Conservation (phyloP, 2,329 filamentous ascomycete genomes). For the Botrytis cinerea region DNA sequence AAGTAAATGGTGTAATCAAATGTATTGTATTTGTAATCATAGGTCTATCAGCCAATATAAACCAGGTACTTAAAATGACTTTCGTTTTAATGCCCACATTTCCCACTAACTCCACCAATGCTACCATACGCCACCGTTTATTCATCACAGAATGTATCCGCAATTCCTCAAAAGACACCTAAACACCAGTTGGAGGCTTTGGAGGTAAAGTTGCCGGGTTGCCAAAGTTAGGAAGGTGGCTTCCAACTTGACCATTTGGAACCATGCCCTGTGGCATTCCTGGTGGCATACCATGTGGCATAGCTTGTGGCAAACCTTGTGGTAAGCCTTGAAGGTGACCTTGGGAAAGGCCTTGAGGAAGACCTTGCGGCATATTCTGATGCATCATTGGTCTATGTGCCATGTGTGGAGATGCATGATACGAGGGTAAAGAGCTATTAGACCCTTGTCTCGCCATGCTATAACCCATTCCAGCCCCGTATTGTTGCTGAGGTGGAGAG, state of each 20-base stretch:
- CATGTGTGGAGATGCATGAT: slow-evolving; percentile 43
- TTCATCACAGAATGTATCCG: slow-evolving; percentile 36
- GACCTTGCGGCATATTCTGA: slow-evolving; percentile 38
- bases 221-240: slow-evolving; percentile 58
- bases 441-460: slow-evolving; percentile 43
- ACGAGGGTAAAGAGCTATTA: slow-evolving; percentile 43
- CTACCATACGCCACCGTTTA: slow-evolving; percentile 42
- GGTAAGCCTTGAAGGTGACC: slow-evolving; percentile 30
- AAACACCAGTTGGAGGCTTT: slow-evolving; percentile 52
- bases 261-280: slow-evolving; percentile 34
- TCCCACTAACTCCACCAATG: slow-evolving; percentile 42
- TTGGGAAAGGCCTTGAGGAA: slow-evolving; percentile 34
- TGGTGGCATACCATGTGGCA: slow-evolving; percentile 35
- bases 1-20: slow-evolving; percentile 11
- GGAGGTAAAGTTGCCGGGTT: slow-evolving; percentile 55
- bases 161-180: slow-evolving; percentile 28
- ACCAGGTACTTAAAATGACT: slow-evolving; percentile 36
- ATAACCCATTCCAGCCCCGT: slow-evolving; percentile 40
- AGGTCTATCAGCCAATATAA: slow-evolving; percentile 40
- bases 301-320: slow-evolving; percentile 33
- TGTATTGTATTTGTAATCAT: slow-evolving; percentile 34
- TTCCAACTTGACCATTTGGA: slow-evolving; percentile 43
- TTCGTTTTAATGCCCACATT: slow-evolving; percentile 37
- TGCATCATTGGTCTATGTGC: slow-evolving; percentile 42
- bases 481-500: slow-evolving; percentile 40